Conservation (phyloP, 805 yeast species). For the Starmerella scarabaei region DNA sequence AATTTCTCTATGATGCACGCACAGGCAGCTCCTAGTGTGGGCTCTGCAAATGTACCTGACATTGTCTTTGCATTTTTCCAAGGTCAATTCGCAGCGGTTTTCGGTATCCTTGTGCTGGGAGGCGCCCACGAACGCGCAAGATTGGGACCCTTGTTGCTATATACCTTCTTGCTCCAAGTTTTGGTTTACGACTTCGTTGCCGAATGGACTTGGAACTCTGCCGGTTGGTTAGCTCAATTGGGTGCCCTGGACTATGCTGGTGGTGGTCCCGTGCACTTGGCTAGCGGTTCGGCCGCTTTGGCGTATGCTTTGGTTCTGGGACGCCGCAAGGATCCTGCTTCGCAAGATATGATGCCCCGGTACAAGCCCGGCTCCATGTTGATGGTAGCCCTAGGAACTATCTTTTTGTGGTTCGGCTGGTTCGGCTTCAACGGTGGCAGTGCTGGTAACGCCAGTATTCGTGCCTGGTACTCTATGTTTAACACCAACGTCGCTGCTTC, state of each 20-base stretch:
- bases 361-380: conserved; percentile 91
- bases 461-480: conserved; percentile 88
- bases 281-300: conserved; percentile 88
- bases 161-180: conserved; percentile 86
- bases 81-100: conserved; percentile 91
- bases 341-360: conserved; percentile 53
- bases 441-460: conserved; percentile 81
- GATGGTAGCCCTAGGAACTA: conserved; percentile 81
- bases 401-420: conserved; percentile 97
- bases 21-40: conserved; percentile 65
- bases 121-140: conserved; percentile 98
- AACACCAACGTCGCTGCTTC: conserved; percentile 93
- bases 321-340: conserved; percentile 69
- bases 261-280: conserved; percentile 95
- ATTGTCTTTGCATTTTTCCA: conserved; percentile 82
- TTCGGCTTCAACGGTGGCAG: conserved; percentile 98
- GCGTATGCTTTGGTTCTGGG: conserved; percentile 89
- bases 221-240: conserved; percentile 74
- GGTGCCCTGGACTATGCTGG: conserved; percentile 96
- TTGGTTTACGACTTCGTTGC: conserved; percentile 94
- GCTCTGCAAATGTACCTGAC: conserved; percentile 58
- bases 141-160: conserved; percentile 91
- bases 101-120: conserved; percentile 90
- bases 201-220: conserved; percentile 93
- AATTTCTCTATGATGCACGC: conserved; percentile 72